Percentiles rank a stretch among this genome's conserved stretches.
Evolutionary conservation across 257 asterid species (phyloP).

Genomic region (Euphrasia confusa): DNA sequence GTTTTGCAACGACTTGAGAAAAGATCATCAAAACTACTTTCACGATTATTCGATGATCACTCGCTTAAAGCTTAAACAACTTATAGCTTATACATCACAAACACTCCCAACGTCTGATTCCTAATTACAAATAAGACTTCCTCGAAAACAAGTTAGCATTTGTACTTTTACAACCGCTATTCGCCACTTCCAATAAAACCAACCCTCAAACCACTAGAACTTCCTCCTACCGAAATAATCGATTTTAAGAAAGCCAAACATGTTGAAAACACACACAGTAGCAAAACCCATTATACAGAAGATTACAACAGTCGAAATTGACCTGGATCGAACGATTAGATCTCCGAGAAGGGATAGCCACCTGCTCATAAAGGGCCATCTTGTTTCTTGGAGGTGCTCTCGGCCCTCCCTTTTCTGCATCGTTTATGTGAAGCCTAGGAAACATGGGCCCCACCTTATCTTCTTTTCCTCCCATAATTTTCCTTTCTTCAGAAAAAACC

Average conservation of each 20-base stretch:
- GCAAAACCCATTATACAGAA: not conserved
- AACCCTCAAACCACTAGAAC: not conserved
- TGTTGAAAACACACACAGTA: not conserved
- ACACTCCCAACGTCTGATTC: not conserved
- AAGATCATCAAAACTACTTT: not conserved
- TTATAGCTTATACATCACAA: not conserved
- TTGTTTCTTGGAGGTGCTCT: constrained; percentile 98
- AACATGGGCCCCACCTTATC: constrained; percentile 80
- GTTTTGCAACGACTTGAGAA: not conserved
- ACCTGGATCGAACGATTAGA: constrained; percentile 61
- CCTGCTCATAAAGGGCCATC: constrained; percentile 97
- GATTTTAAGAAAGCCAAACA: not conserved
- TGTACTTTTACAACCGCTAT: too few species aligned
- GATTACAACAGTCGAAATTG: not conserved
- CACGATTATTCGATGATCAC: not conserved
- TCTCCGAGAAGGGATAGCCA: constrained; percentile 83
- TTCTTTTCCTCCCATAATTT: constrained; percentile 71
- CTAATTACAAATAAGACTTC: too few species aligned
- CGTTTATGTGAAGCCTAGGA: constrained; percentile 92
- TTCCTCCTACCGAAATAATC: not conserved
- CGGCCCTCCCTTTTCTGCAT: constrained; percentile 91
- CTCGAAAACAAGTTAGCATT: too few species aligned
- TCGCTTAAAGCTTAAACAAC: not conserved
- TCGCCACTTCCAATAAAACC: too few species aligned
- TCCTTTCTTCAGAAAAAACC: constrained; percentile 3